Evolutionary conservation across 176 grass and related monocot species (phyloP).

Genomic region (Triticum aestivum): IWGSC_CS_RefSeq_v2.1 NC_057794.1:518472861-518473360

Average conservation of each 20-base stretch:
- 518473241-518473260: neutral
- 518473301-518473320: neutral
- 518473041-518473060: conserved; percentile 5
- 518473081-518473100: conserved; percentile 68
- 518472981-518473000: conserved; percentile 79
- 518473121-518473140: conserved; percentile 84
- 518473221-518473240: neutral
- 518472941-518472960: conserved; percentile 60
- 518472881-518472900: conserved; percentile 73
- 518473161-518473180: conserved; percentile 91
- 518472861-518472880: conserved; percentile 84
- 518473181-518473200: conserved; percentile 70
- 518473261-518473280: neutral
- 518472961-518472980: conserved; percentile 63
- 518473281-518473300: neutral
- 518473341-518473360: neutral
- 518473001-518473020: conserved; percentile 79
- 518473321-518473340: neutral
- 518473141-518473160: conserved; percentile 94
- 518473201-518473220: neutral
- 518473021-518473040: conserved; percentile 20
- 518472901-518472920: conserved; percentile 75
- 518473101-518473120: conserved; percentile 95
- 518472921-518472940: conserved; percentile 66
- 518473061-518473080: neutral